These are phyloP conservation scores for Yamadazyma dendronema DNA, from an alignment of 1,139 yeast genomes.

Conservation along the genomic window DNA sequence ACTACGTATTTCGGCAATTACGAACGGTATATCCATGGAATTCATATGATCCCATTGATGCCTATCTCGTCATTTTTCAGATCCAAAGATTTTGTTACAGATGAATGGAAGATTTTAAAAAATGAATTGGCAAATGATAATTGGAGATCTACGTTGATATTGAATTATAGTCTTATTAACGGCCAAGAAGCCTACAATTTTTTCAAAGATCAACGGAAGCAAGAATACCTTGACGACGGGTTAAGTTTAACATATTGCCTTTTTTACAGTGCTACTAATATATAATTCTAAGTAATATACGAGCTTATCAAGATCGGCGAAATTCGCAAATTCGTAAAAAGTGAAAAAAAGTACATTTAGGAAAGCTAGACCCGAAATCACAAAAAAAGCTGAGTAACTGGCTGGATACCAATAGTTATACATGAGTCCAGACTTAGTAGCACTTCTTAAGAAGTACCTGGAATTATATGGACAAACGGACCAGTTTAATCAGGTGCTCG, in stretches of 20 bases:
- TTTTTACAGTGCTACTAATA: conserved; percentile 20
- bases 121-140: conserved; percentile 15
- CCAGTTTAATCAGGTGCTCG: background rate
- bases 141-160: conserved; percentile 23
- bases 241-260: conserved; percentile 24
- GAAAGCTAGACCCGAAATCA: background rate
- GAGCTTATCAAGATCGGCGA: background rate
- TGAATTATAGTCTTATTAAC: conserved; percentile 23
- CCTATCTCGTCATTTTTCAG: conserved; percentile 84
- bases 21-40: conserved; percentile 85
- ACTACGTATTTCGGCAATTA: conserved; percentile 78
- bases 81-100: conserved; percentile 59
- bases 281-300: conserved; percentile 2
- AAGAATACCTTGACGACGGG: conserved; percentile 20
- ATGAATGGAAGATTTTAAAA: conserved; percentile 71
- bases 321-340: background rate
- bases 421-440: background rate
- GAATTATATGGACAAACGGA: background rate
- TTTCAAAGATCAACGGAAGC: conserved; percentile 13
- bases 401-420: too few relatives aligned
- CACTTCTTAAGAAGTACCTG: background rate
- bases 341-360: background rate
- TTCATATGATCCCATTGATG: conserved; percentile 87
- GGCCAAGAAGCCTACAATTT: conserved; percentile 19
- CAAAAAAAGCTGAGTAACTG: background rate